Evolutionary conservation across 208 protist genomes (phyloP).

Genomic region (Borovskyia barvae): DNA sequence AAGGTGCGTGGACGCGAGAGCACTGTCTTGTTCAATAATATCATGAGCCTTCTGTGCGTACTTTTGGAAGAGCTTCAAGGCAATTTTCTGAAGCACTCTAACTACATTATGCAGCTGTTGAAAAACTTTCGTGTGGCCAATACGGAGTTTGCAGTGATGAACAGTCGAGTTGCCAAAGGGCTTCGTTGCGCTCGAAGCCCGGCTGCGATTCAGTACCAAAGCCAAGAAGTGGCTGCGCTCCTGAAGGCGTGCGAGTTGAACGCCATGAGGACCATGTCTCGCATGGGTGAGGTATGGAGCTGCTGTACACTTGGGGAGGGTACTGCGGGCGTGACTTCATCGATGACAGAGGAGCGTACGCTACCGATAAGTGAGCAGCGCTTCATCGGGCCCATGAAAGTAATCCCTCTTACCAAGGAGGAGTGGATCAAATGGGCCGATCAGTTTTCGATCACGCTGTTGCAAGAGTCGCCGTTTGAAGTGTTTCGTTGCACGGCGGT

Average conservation of each 20-base stretch:
- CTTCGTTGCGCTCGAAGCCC: conserved; percentile 38
- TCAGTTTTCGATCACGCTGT: conserved; percentile 59
- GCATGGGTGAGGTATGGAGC: conserved; percentile 60
- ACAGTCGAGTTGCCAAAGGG: conserved; percentile 48
- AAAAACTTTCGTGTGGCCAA: conserved; percentile 67
- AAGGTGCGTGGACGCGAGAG: conserved; percentile 24
- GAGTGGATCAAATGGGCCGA: conserved; percentile 79
- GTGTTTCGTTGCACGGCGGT: conserved; percentile 81
- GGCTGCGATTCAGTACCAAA: conserved; percentile 29
- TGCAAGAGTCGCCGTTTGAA: conserved; percentile 84
- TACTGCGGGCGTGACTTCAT: conserved; percentile 6
- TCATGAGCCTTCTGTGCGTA: conserved; percentile 77
- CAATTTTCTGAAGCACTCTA: conserved; percentile 79
- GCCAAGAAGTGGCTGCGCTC: conserved; percentile 44
- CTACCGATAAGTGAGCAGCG: conserved; percentile 63
- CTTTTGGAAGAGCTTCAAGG: conserved; percentile 60
- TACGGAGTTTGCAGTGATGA: conserved; percentile 58
- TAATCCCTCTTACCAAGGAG: conserved; percentile 66
- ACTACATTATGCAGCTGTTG: conserved; percentile 60
- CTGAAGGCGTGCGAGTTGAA: conserved; percentile 64
- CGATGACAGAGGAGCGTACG: conserved; percentile 55
- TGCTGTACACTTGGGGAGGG: conserved; percentile 35
- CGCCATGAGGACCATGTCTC: conserved; percentile 46
- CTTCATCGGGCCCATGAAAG: conserved; percentile 54
- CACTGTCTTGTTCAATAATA: conserved; percentile 40